Percentiles rank a stretch among this genome's conserved stretches.
phyloP scores from a whole-genome alignment of 257 asterid species.

The Lavandula angustifolia region DNA sequence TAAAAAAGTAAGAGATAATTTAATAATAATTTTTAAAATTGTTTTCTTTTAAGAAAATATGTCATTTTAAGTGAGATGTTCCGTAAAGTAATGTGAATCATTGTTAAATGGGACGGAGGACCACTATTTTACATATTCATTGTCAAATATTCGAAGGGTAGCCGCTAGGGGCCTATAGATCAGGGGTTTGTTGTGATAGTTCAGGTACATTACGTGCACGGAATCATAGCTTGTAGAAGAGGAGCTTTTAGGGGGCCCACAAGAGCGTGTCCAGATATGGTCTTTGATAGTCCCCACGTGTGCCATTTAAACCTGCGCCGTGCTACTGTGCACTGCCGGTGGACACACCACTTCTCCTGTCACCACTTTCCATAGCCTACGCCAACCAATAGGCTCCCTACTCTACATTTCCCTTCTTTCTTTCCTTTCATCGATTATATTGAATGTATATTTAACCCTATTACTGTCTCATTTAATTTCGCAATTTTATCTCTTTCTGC shows the following conservation, averaged over 20 bases:
- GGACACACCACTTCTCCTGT: constrained; percentile 18
- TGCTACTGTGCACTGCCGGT: constrained; percentile 30
- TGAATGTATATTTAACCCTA: no score
- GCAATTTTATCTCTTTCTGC: no score
- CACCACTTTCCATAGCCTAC: not conserved
- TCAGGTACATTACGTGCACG: constrained; percentile 19
- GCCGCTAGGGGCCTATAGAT: not conserved
- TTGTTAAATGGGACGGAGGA: no score
- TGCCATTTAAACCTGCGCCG: constrained; percentile 21
- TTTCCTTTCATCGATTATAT: not conserved
- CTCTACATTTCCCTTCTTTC: not conserved
- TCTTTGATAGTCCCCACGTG: constrained; percentile 36
- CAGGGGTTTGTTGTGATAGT: not conserved
- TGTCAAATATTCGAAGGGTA: no score
- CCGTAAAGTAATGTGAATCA: no score
- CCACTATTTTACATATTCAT: no score
- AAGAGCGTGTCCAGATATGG: not conserved
- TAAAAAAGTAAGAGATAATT: no score
- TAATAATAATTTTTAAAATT: no score
- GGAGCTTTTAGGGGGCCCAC: constrained; percentile 30
- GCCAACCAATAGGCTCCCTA: no score
- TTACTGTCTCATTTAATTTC: no score
- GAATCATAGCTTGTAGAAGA: constrained; percentile 26
- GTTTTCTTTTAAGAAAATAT: no score
- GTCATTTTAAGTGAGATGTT: no score